phyloP scores from a whole-genome alignment of 805 yeast genomes.

The Danielia oregonensis region DNA sequence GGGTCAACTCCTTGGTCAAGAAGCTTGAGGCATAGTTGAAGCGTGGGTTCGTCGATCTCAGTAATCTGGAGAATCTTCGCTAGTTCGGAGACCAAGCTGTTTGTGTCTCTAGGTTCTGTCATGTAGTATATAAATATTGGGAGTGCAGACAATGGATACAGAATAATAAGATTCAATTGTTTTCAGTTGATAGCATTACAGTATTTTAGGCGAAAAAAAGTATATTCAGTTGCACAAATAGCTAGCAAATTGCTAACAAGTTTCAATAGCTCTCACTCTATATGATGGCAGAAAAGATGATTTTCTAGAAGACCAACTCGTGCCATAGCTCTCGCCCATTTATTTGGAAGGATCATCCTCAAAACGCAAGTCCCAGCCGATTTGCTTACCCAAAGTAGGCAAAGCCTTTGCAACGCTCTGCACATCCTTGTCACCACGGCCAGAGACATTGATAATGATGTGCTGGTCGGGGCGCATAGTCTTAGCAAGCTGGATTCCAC shows the following conservation, averaged over 20 bases:
- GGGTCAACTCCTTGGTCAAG: conserved; percentile 36
- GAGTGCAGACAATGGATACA: background rate
- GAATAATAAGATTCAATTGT: too few relatives aligned
- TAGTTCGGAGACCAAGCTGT: conserved; percentile 16
- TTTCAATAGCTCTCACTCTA: too few relatives aligned
- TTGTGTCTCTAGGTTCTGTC: conserved; percentile 4
- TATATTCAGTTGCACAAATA: too few relatives aligned
- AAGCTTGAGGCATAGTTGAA: conserved; percentile 30
- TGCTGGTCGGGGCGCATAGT: conserved; percentile 75
- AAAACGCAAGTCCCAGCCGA: conserved; percentile 95
- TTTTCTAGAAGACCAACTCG: too few relatives aligned
- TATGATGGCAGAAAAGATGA: too few relatives aligned
- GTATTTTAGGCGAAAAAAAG: too few relatives aligned
- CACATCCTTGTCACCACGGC: conserved; percentile 99
- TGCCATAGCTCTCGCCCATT: too few relatives aligned
- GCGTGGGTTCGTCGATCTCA: conserved; percentile 24
- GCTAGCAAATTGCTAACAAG: too few relatives aligned
- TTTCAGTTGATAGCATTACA: too few relatives aligned
- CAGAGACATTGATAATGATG: conserved; percentile 85
- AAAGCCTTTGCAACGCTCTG: conserved; percentile 94
- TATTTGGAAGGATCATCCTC: conserved; percentile 47
- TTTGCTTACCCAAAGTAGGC: conserved; percentile 84
- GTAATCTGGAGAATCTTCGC: conserved; percentile 21
- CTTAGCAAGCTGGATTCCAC: conserved; percentile 85
- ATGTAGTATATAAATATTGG: conserved; percentile 1